Conservation (phyloP, 257 asterid genomes). For the Mitragyna speciosa region DNA sequence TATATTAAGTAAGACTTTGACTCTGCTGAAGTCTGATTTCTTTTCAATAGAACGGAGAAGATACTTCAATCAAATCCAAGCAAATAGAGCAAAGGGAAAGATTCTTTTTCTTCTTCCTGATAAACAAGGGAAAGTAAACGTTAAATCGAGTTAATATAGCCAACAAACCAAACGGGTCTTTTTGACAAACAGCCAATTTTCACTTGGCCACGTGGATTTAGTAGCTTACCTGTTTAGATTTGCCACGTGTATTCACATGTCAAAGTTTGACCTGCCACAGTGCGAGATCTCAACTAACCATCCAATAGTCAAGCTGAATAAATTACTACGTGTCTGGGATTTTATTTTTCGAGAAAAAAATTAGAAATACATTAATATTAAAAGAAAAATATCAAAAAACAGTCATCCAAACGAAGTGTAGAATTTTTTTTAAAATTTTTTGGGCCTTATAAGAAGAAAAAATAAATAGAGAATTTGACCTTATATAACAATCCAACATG, state of each 20-base stretch:
- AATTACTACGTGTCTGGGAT: slow-evolving; percentile 7
- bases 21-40: no score
- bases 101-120: not conserved
- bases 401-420: no score
- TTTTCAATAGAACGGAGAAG: no score
- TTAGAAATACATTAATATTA: no score
- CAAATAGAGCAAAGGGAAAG: no score
- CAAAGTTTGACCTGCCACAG: slow-evolving; percentile 11
- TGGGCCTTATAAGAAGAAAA: no score
- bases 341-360: not conserved
- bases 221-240: slow-evolving; percentile 23
- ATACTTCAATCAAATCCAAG: no score
- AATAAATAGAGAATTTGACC: no score
- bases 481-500: no score
- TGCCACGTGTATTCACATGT: slow-evolving; percentile 18
- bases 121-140: not conserved
- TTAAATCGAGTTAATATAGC: not conserved
- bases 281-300: slow-evolving; percentile 19
- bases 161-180: not conserved
- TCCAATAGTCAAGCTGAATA: not conserved
- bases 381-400: no score
- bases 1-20: no score
- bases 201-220: slow-evolving; percentile 24
- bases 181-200: not conserved
- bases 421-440: no score